Conservation (phyloP, 768 basidiomycete genomes). For the Lentinus tigrinus region DNA sequence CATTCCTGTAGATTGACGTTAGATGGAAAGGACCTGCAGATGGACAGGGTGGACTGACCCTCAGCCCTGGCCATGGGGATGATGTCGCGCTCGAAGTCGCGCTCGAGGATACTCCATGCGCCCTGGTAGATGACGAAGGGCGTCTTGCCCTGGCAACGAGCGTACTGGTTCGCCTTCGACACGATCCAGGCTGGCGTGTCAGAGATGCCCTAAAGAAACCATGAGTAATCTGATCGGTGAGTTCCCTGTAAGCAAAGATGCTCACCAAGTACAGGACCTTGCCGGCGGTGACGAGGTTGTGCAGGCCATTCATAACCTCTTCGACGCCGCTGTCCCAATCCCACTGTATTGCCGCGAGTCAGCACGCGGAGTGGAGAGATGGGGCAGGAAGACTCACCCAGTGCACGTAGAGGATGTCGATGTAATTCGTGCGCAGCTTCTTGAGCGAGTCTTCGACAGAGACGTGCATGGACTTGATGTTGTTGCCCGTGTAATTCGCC, state of each 20-base stretch:
- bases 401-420: conserved; percentile 47
- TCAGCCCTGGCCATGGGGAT: conserved; percentile 35
- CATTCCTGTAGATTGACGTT: conserved; percentile 17
- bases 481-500: conserved; percentile 37
- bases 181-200: conserved; percentile 39
- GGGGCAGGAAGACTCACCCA: conserved; percentile 34
- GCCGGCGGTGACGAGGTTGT: conserved; percentile 47
- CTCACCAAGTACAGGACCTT: conserved; percentile 41
- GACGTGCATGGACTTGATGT: conserved; percentile 36
- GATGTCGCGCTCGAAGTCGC: conserved; percentile 41
- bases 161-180: conserved; percentile 39
- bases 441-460: conserved; percentile 35
- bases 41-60: conserved; percentile 18
- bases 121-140: conserved; percentile 37
- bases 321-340: conserved; percentile 51
- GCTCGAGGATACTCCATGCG: conserved; percentile 34
- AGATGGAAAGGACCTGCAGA: neutral
- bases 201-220: conserved; percentile 19
- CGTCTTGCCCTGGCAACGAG: conserved; percentile 36
- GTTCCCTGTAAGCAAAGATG: neutral
- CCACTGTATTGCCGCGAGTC: conserved; percentile 47
- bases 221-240: neutral
- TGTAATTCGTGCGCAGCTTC: conserved; percentile 42
- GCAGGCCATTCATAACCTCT: conserved; percentile 56
- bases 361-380: conserved; percentile 41